Base-by-base conservation (phyloP, 2,329 filamentous ascomycete genomes). In the Aquanectria penicillioides region DNA sequence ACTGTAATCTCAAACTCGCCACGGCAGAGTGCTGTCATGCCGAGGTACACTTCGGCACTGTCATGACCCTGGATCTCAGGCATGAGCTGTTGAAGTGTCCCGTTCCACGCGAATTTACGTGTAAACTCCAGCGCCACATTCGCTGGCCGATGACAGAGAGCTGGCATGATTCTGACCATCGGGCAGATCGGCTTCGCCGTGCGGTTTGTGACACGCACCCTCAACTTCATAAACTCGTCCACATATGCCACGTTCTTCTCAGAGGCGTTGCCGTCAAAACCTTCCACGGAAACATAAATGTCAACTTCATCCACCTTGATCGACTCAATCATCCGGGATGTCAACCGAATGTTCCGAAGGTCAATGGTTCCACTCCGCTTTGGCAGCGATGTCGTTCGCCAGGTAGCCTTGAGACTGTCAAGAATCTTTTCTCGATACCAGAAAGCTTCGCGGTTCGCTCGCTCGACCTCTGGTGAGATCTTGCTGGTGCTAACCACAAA, bases 391-490 rank as follows among this genome's bases (percentile, higher is more conserved):
- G 66, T 79, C 0, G 86, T 86, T 53, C 80, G 85, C 94, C 94
- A 97, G 0, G 82, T 86, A 0, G 89, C 93, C 22, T 82, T 83
- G 9, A 97, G 77, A 36, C 82, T 81, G 59, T 90, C 88, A 3
- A 97, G 83, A 2, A 97, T 83, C 70, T 87, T 88, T 73, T 97
- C 91, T 13, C 93, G 87, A 74, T 93, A 97, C 94, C 94, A 97
- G 73, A 97, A 97, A 0, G 89, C 87, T 76, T 97, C 93, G 48
- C 94, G 84, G 59, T 84, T 90, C 11, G 88, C 85, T 28, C 91
- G 86, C 76, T 97, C 94, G 37, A 85, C 86, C 63, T 95, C 92
- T 0, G 92, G 91, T 0, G 90, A 89, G 54, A 94, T 86, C 68
- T 91, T 91, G 71, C 87, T 89, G 13, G 89, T 86, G 74, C 91